Conservation (phyloP, 2,329 filamentous ascomycete species). For the Penicillium sp. region DNA sequence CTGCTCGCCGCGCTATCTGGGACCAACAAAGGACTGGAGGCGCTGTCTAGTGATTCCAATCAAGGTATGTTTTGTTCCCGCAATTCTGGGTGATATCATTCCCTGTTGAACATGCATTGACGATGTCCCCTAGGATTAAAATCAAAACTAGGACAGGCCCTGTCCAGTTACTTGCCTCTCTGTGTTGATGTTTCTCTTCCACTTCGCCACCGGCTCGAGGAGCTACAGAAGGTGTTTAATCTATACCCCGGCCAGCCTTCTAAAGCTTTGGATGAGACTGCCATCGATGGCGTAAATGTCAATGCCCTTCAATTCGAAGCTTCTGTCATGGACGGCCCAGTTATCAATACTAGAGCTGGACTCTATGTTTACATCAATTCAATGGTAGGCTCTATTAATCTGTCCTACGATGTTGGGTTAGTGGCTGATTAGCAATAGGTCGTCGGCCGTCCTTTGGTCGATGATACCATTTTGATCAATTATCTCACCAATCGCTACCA, state of each 20-base stretch:
- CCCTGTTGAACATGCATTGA: conserved; percentile 6
- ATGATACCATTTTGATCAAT: conserved; percentile 74
- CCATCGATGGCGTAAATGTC: conserved; percentile 45
- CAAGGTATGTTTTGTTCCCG: conserved; percentile 29
- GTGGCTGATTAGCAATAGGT: conserved; percentile 57
- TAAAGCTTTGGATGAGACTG: conserved; percentile 45
- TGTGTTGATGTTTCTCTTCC: conserved; percentile 42
- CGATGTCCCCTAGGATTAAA: conserved; percentile 32
- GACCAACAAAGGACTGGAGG: conserved; percentile 37
- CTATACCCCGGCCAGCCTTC: conserved; percentile 44
- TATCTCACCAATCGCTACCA: conserved; percentile 84
- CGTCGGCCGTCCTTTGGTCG: conserved; percentile 75
- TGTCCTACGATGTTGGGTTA: not conserved
- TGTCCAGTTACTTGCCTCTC: conserved; percentile 42
- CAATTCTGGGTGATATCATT: not conserved
- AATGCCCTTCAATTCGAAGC: conserved; percentile 54
- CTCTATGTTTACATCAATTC: conserved; percentile 84
- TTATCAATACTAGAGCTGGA: conserved; percentile 73
- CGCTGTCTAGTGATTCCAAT: conserved; percentile 34
- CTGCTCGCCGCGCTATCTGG: conserved; percentile 41
- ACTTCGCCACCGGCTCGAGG: conserved; percentile 40
- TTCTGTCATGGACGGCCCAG: conserved; percentile 63
- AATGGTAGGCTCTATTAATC: conserved; percentile 52
- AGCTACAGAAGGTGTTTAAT: conserved; percentile 44
- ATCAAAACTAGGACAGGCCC: conserved; percentile 38